phyloP scores from a whole-genome alignment of 176 grass and related monocot genomes.

The Triticum monococcum region DNA sequence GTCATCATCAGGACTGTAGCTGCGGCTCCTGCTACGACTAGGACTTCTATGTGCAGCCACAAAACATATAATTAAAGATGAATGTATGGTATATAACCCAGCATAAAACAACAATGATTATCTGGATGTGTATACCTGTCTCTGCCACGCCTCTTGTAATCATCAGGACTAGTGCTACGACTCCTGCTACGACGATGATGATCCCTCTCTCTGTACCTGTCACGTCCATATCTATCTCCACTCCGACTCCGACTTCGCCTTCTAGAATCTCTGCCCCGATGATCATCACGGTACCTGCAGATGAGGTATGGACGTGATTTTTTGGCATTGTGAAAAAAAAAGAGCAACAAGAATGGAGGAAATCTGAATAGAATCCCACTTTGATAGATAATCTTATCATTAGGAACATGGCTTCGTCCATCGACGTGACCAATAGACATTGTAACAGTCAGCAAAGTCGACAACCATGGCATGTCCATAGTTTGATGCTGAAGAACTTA shows the following conservation, averaged over 20 bases:
- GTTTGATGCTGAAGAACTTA: not conserved
- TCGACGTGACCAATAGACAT: not conserved
- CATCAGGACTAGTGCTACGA: constrained; percentile 63
- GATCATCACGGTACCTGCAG: constrained; percentile 51
- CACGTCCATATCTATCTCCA: constrained; percentile 44
- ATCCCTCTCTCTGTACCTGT: constrained; percentile 59
- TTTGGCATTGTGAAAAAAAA: not conserved
- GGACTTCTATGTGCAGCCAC: constrained; percentile 43
- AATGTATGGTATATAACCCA: not conserved
- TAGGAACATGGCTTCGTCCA: not conserved
- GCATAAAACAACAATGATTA: not conserved
- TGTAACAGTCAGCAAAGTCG: not conserved
- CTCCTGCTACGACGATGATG: constrained; percentile 51
- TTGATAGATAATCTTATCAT: not conserved
- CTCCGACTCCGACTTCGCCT: constrained; percentile 38
- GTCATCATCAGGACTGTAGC: constrained; percentile 57
- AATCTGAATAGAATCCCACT: not conserved
- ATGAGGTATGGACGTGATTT: constrained; percentile 1
- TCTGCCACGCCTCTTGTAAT: constrained; percentile 59
- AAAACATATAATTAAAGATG: not conserved
- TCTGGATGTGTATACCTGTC: constrained; percentile 50
- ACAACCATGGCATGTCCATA: not conserved
- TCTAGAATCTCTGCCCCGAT: constrained; percentile 53
- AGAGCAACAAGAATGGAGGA: not conserved
- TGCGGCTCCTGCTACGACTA: constrained; percentile 61